Percentiles rank a stretch among this genome's conserved stretches.
These are phyloP conservation scores for Ganoderma multipileum DNA, from an alignment of 1,284 basidiomycete species.

Conservation along the genomic window DNA sequence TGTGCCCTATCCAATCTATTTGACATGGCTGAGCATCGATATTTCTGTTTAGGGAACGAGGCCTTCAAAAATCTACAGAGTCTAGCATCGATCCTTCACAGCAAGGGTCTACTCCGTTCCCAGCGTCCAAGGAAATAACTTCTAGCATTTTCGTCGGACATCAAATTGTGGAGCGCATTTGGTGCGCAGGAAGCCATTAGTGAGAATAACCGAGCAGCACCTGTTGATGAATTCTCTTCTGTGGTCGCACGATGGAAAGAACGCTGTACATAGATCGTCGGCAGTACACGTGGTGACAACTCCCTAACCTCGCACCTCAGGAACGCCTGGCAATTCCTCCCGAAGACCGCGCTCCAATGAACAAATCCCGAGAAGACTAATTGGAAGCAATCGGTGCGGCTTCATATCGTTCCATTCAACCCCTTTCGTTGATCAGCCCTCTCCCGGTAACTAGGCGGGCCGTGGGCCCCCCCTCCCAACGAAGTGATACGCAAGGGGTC, in stretches of 20 bases:
- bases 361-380: background rate
- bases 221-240: background rate
- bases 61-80: conserved; percentile 4
- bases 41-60: conserved; percentile 19
- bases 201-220: background rate
- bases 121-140: conserved; percentile 2
- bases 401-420: background rate
- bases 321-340: background rate
- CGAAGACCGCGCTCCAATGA: background rate
- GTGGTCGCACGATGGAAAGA: background rate
- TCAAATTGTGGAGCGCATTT: background rate
- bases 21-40: background rate
- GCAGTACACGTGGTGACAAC: background rate
- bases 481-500: background rate
- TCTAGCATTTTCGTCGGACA: background rate
- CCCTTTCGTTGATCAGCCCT: background rate
- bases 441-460: background rate
- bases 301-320: background rate
- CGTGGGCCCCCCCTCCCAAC: background rate
- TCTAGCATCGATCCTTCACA: conserved; percentile 8
- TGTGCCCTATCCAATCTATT: background rate
- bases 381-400: background rate
- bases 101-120: background rate
- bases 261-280: background rate
- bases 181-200: background rate